Evolutionary conservation across 345 rosid species (phyloP).

Genomic region (Odontarrhena argentea): DNA sequence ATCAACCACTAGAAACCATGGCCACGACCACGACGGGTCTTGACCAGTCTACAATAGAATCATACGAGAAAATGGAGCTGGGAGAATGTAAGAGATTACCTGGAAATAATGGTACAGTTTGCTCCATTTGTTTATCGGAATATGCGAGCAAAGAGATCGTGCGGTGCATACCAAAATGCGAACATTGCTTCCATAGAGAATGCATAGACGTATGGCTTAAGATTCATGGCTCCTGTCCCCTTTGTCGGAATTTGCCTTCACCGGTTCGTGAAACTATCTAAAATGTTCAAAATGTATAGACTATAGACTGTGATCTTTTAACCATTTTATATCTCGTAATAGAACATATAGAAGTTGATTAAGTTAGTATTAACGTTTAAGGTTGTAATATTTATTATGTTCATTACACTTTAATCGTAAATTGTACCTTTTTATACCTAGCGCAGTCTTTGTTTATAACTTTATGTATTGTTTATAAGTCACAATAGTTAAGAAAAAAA

Average conservation of each 20-base stretch:
- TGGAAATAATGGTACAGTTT: conserved; percentile 49
- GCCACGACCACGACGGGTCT: conserved; percentile 44
- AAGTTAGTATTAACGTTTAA: background rate
- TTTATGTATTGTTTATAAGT: background rate
- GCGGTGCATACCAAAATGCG: conserved; percentile 66
- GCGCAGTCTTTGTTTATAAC: background rate
- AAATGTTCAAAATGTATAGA: background rate
- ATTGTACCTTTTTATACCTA: too few relatives aligned
- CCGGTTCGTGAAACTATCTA: conserved; percentile 18
- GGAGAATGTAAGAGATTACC: conserved; percentile 70
- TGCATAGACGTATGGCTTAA: conserved; percentile 79
- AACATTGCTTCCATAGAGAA: conserved; percentile 68
- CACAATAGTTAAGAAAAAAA: too few relatives aligned
- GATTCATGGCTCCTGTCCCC: conserved; percentile 61
- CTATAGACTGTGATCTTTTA: background rate
- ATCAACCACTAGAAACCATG: conserved; percentile 19
- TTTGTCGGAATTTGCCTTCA: conserved; percentile 68
- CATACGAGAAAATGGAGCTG: conserved; percentile 62
- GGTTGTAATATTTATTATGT: background rate
- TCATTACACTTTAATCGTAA: background rate
- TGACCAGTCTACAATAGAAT: conserved; percentile 65
- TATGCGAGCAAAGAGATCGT: conserved; percentile 56
- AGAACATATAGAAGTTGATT: background rate
- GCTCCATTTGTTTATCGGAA: conserved; percentile 70
- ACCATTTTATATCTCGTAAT: background rate